phyloP scores from a whole-genome alignment of 2,329 filamentous ascomycete genomes.

The Fusarium nurragi region DNA sequence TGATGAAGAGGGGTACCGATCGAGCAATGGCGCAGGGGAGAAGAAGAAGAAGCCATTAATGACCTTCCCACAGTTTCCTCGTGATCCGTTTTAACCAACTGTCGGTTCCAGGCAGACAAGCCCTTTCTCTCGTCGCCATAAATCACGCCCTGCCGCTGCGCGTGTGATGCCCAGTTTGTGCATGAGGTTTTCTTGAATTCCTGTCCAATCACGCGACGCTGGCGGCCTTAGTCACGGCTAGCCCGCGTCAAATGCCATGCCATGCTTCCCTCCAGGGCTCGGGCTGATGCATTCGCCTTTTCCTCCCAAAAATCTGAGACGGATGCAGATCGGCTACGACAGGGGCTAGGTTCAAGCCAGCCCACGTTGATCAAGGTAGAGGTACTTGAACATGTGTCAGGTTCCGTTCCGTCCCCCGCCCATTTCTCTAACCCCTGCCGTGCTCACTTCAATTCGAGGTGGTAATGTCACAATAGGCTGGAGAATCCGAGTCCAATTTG shows the following conservation, averaged over 20 bases:
- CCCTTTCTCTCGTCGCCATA: constrained; percentile 12
- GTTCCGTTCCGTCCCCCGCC: constrained; percentile 40
- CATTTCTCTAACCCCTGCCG: constrained; percentile 34
- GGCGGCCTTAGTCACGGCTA: constrained; percentile 36
- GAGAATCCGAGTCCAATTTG: constrained; percentile 27
- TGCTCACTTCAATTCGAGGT: constrained; percentile 38
- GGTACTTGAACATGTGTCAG: constrained; percentile 46
- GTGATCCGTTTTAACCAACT: not conserved
- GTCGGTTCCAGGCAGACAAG: not conserved
- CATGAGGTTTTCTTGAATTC: constrained; percentile 39
- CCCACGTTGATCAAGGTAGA: constrained; percentile 39
- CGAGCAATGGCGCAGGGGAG: not conserved
- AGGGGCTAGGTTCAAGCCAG: constrained; percentile 37
- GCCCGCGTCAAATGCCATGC: constrained; percentile 34
- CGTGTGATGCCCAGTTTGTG: constrained; percentile 41
- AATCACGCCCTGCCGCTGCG: constrained; percentile 37
- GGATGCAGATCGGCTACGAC: constrained; percentile 50
- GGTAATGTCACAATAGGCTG: constrained; percentile 34
- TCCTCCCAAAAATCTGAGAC: constrained; percentile 49
- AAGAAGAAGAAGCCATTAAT: not conserved
- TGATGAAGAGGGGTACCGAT: constrained; percentile 21
- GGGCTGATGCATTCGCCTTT: constrained; percentile 44
- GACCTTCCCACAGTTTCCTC: not conserved
- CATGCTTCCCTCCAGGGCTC: constrained; percentile 40
- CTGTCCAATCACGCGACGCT: constrained; percentile 30